These are phyloP conservation scores for Aciculoconidium aculeatum DNA, from an alignment of 805 yeast species.

Conservation along the genomic window DNA sequence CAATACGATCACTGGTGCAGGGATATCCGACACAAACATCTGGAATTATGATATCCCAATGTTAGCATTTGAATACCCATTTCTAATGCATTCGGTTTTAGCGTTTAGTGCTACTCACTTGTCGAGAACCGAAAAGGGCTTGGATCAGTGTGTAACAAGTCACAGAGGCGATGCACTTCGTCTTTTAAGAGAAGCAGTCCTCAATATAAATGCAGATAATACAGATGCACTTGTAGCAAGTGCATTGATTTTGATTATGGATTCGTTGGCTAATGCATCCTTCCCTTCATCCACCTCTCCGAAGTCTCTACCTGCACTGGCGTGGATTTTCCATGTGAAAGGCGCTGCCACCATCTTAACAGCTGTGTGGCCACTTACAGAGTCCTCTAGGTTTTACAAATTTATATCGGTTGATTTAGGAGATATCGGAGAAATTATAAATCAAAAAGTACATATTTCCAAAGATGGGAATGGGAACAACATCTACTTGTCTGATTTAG, in stretches of 20 bases:
- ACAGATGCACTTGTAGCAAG: conserved; percentile 93
- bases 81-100: conserved; percentile 84
- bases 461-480: conserved; percentile 19
- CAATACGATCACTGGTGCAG: conserved; percentile 83
- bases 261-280: conserved; percentile 86
- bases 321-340: conserved; percentile 95
- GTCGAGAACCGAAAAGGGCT: conserved; percentile 66
- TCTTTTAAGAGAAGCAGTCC: conserved; percentile 76
- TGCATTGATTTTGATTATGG: conserved; percentile 85
- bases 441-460: conserved; percentile 27
- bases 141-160: conserved; percentile 74
- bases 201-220: conserved; percentile 75
- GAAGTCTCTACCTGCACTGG: conserved; percentile 78
- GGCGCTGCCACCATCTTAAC: conserved; percentile 95
- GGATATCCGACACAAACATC: conserved; percentile 76
- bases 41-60: conserved; percentile 88
- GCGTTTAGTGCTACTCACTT: conserved; percentile 93
- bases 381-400: conserved; percentile 37
- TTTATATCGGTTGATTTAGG: conserved; percentile 75
- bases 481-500: conserved; percentile 48
- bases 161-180: conserved; percentile 86
- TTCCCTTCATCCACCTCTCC: conserved; percentile 43
- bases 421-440: conserved; percentile 73
- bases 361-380: conserved; percentile 87
- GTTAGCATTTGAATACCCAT: conserved; percentile 82